Conservation (phyloP, 1,284 basidiomycete genomes). For the Moesziomyces globuligerus region DNA sequence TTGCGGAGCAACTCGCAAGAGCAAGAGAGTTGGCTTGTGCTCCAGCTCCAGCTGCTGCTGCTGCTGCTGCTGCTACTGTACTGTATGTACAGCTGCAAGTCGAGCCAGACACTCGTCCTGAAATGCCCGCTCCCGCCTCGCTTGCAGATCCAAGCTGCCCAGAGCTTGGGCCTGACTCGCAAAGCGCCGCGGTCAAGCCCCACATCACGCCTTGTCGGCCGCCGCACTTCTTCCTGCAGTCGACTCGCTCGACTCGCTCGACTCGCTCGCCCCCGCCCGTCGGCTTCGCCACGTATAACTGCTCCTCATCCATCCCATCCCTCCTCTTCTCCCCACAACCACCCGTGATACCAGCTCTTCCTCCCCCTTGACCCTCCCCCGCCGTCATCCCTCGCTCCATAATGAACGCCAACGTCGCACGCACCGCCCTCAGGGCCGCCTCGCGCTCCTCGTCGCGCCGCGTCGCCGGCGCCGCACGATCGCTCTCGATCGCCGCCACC, state of each 20-base stretch:
- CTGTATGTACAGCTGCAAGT: too few relatives aligned
- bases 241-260: conserved; percentile 5
- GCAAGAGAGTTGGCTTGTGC: conserved; percentile 3
- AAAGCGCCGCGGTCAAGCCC: background rate
- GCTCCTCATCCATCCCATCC: background rate
- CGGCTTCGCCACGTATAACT: background rate
- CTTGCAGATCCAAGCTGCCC: too few relatives aligned
- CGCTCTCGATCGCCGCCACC: conserved; percentile 46
- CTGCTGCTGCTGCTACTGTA: too few relatives aligned
- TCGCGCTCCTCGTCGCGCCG: conserved; percentile 46
- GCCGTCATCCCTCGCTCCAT: background rate
- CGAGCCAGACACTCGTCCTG: conserved; percentile 15
- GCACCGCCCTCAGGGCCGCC: conserved; percentile 51
- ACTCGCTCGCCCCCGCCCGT: too few relatives aligned
- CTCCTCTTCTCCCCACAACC: conserved; percentile 2
- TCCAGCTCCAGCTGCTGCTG: background rate
- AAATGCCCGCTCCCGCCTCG: conserved; percentile 25
- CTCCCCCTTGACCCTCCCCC: background rate
- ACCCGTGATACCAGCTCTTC: conserved; percentile 1
- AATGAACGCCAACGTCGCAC: conserved; percentile 55
- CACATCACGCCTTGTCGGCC: too few relatives aligned
- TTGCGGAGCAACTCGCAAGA: conserved; percentile 1
- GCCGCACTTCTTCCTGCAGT: background rate
- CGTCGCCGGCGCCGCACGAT: conserved; percentile 42
- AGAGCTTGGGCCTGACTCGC: too few relatives aligned